phyloP scores from a whole-genome alignment of 2,329 filamentous ascomycete species.

The Chlorencoelia australis region DNA sequence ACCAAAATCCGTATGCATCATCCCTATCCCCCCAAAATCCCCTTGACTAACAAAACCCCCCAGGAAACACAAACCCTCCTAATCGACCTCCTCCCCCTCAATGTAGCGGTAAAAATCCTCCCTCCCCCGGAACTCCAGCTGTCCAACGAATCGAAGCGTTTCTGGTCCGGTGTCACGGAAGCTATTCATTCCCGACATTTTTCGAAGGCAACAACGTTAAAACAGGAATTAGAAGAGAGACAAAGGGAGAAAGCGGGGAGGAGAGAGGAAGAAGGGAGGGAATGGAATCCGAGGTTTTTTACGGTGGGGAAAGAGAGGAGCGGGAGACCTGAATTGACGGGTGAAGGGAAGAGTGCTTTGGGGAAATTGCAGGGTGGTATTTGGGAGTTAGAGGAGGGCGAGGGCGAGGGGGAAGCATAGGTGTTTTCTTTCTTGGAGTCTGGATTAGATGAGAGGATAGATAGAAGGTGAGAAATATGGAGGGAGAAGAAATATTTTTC shows the following conservation, averaged over 20 bases:
- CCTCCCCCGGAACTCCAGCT: slow-evolving; percentile 73
- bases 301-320: slow-evolving; percentile 46
- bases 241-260: slow-evolving; percentile 80
- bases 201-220: slow-evolving; percentile 71
- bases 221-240: slow-evolving; percentile 83
- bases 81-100: slow-evolving; percentile 79
- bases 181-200: slow-evolving; percentile 80
- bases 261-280: slow-evolving; percentile 56
- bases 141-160: slow-evolving; percentile 76
- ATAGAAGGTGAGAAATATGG: too few species aligned
- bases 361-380: slow-evolving; percentile 41
- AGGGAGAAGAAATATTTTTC: too few species aligned
- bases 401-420: slow-evolving; percentile 14
- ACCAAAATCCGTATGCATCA: slow-evolving; percentile 43
- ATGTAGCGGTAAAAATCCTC: slow-evolving; percentile 66
- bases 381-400: slow-evolving; percentile 25
- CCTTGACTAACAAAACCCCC: slow-evolving; percentile 14
- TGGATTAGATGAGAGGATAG: not conserved
- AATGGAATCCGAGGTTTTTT: slow-evolving; percentile 88
- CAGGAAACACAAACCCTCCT: slow-evolving; percentile 59
- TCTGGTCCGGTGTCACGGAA: slow-evolving; percentile 81
- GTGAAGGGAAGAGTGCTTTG: slow-evolving; percentile 49
- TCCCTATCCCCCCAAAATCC: slow-evolving; percentile 21
- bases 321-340: slow-evolving; percentile 52
- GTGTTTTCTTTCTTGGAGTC: too few species aligned